phyloP scores from a whole-genome alignment of 176 grass and related monocot species.

The Juncus inflexus region DNA sequence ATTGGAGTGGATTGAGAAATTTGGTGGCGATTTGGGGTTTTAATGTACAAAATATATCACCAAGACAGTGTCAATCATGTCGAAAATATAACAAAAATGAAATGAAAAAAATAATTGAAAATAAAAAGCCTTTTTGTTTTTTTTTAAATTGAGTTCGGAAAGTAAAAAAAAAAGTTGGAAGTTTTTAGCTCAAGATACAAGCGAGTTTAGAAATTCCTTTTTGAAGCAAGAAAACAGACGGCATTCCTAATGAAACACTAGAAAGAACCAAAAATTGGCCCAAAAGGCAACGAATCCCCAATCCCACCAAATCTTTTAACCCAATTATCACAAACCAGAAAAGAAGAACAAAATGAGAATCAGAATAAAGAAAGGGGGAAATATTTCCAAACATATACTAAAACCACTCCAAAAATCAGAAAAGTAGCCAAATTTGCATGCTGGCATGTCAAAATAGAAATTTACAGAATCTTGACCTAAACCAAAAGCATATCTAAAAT shows the following conservation, averaged over 20 bases:
- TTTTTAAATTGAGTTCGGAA: conserved; percentile 1
- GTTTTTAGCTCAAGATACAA: not conserved
- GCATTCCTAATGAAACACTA: not conserved
- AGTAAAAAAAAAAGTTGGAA: not conserved
- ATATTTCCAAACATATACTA: no score
- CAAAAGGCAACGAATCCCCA: not conserved
- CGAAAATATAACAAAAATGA: no score
- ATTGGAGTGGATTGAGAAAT: not conserved
- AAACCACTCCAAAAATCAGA: no score
- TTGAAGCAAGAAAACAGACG: not conserved
- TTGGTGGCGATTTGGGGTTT: not conserved
- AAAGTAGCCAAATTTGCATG: no score
- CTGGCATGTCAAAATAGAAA: no score
- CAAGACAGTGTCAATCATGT: not conserved
- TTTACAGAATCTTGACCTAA: no score
- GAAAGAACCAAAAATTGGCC: not conserved
- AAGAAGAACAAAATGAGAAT: not conserved
- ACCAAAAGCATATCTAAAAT: no score
- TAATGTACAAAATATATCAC: not conserved
- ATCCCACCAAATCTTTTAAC: not conserved
- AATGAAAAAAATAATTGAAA: no score
- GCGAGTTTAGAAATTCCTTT: conserved; percentile 2
- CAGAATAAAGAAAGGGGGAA: not conserved
- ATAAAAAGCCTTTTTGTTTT: no score
- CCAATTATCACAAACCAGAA: not conserved